Conservation (phyloP, 352 stramenopile genomes). For the Phytopythium aichiense region DNA sequence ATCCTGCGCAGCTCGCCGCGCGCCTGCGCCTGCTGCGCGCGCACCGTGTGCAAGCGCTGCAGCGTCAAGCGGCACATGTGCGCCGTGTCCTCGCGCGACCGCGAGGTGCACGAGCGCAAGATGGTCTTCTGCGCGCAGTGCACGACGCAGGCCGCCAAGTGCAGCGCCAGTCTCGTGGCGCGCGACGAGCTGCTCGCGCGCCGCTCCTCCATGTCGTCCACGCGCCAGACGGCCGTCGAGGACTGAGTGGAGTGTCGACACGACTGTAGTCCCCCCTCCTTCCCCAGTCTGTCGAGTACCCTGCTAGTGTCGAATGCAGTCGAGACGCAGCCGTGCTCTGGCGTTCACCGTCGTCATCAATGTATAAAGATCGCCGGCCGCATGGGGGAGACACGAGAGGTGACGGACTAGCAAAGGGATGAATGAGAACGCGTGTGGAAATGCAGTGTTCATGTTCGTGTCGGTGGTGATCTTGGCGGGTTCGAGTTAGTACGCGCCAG, state of each 20-base stretch:
- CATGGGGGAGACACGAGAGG: too few relatives aligned
- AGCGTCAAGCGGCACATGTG: constrained; percentile 35
- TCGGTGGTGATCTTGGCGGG: not conserved
- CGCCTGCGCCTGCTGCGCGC: constrained; percentile 25
- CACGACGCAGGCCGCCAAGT: constrained; percentile 28
- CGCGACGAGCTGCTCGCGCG: constrained; percentile 26
- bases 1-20: constrained; percentile 21
- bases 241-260: not conserved
- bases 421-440: not conserved
- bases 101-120: constrained; percentile 35
- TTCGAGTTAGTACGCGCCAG: not conserved
- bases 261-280: too few relatives aligned
- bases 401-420: not conserved
- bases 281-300: too few relatives aligned
- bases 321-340: too few relatives aligned
- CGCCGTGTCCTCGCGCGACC: constrained; percentile 30
- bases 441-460: not conserved
- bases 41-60: constrained; percentile 35
- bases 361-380: not conserved
- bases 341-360: not conserved
- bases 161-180: constrained; percentile 25
- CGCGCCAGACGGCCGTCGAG: constrained; percentile 18
- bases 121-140: constrained; percentile 36
- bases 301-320: too few relatives aligned
- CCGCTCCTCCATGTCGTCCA: constrained; percentile 27